phyloP scores from a whole-genome alignment of 257 asterid genomes.

The Avicennia marina region DNA sequence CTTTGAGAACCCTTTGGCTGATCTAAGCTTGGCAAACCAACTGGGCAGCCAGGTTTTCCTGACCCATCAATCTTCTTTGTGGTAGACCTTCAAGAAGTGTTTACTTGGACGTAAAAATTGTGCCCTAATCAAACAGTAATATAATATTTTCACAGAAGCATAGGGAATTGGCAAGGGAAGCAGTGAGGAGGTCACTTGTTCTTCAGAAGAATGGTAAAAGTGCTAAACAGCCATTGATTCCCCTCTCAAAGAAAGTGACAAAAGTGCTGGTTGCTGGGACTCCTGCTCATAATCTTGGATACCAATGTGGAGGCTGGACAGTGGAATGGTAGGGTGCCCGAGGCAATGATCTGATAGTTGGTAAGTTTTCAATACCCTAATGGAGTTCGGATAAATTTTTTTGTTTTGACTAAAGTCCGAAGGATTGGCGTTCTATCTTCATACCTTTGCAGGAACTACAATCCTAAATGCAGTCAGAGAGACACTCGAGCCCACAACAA shows the following conservation, averaged over 20 bases:
- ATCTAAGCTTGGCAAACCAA: constrained; percentile 42
- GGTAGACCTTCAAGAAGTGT: too few species aligned
- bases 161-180: constrained; percentile 86
- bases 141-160: constrained; percentile 63
- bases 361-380: constrained; percentile 27
- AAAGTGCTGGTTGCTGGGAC: constrained; percentile 75
- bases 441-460: constrained; percentile 58
- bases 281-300: constrained; percentile 82
- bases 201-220: constrained; percentile 66
- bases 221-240: constrained; percentile 47
- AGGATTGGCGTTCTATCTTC: not conserved
- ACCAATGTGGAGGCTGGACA: constrained; percentile 98
- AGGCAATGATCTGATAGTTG: constrained; percentile 64
- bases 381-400: not conserved
- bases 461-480: constrained; percentile 60
- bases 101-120: too few species aligned
- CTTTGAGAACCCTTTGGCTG: constrained; percentile 53
- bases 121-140: too few species aligned
- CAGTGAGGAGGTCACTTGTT: constrained; percentile 80
- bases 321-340: constrained; percentile 72
- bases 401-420: not conserved
- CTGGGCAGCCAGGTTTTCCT: constrained; percentile 44
- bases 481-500: constrained; percentile 67
- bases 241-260: constrained; percentile 66
- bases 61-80: too few species aligned